Base-by-base conservation (phyloP, 1,139 yeast genomes). In the Pichia cactophila region DNA sequence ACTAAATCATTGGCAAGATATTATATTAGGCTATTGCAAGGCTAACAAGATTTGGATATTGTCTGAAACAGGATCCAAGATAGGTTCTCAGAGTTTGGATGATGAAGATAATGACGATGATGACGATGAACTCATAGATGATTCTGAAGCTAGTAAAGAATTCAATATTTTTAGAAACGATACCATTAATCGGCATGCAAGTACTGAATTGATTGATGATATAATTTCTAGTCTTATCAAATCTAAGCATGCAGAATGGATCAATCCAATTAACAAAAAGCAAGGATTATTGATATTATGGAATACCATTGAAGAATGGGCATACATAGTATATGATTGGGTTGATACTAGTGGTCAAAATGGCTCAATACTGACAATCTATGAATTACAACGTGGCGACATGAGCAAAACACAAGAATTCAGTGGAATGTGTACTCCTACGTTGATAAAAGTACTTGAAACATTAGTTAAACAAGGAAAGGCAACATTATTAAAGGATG, bases 291-390 rank as follows among this genome's bases (percentile, higher is more conserved):
- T 71, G 42, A 72, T 90, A 5, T 80, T 80, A 57, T 88, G 95
- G 90, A 75, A 81, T 54, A 71, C 79, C 14, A 71, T 86, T 11
- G 81, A 73, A 17, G 94, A 87, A 53, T 87, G 97, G 95, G 86
- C 89, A 0, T 77, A 80, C 16, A 61, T 77, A 36, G 63, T 83
- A 2, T 57, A 69, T 33, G 76, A 77, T 43, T 82, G 85, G 83
- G 69, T 86, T 23, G 90, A 83, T 49, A 70, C 72, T 16, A 77
- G 90, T 0, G 96, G 96, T 0, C 95, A 88, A 63, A 71, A 76
- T 50, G 89, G 89, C 7, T 71, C 83, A 0, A 85, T 92, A 2
- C 68, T 92, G 49, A 92, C 98, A 0, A 66, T 89, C 10, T 90
- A 86, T 66, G 98, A 92, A 64, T 66, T 92, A 43, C 71, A 78